Base-by-base conservation (phyloP, 2,329 filamentous ascomycete genomes). In the Paecilomyces sp. region DNA sequence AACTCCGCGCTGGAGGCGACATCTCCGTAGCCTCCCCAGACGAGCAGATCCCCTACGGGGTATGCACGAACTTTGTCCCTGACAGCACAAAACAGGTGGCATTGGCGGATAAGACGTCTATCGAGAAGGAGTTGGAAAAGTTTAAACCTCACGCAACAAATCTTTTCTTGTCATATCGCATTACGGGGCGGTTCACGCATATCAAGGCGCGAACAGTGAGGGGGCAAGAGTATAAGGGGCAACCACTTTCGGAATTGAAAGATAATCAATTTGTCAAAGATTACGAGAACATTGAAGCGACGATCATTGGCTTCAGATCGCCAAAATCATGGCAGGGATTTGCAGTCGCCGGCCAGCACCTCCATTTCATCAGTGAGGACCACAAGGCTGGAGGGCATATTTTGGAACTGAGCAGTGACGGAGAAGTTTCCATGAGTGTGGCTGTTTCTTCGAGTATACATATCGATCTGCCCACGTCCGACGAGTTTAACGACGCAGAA, bases 231-330 rank as follows among this genome's bases (percentile, higher is more conserved):
- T 71, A 72, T 53, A 60, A 64, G 7, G 67, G 67, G 9, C 70
- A 74, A 57, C 61, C 62, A 8, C 56, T 72, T 1, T 66, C 67
- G 0, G 74, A 76, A 63, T 63, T 76, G 57, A 58, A 66, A 8
- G 62, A 74, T 57, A 47, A 47, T n/a, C 41, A 47, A 2, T 47
- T 47, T 22, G 41, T 47, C 1, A 47, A 18, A 47, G 41, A 47
- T 18, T 47, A 47, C n/a, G 41, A 47, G 41, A 18, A 47, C 7
- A 67, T 76, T 8, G 65, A 68, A 11, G 77, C 75, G 1, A 76
- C 72, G 2, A 70, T 80, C 15, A 72, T 80, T 58, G 77, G 77
- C 1, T 77, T 80, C 58, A 65, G 75, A 54, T 73, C 75, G 31
- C 76, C 75, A 1, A 61, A 61, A 34, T 74, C 73, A 54, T 75